A percentile compares a stretch with the other conserved stretches of the same genome.
Conservation (phyloP, 2,329 filamentous ascomycete genomes). For the Chaetomiaceae sp. region DNA sequence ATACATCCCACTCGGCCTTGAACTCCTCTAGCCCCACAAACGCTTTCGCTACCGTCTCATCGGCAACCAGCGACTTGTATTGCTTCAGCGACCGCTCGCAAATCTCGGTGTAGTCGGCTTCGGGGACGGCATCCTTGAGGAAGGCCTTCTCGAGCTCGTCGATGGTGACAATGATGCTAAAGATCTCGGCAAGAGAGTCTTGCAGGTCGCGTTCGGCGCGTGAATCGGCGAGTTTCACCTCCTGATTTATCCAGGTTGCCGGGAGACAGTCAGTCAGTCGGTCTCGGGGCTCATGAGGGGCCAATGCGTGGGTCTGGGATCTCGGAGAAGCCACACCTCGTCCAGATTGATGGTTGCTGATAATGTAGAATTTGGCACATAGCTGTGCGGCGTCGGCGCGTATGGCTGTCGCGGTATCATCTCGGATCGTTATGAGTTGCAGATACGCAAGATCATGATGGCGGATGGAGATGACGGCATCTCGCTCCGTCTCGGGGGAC, state of each 20-base stretch:
- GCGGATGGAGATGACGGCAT: constrained; percentile 1
- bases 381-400: constrained; percentile 85
- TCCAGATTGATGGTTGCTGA: constrained; percentile 91
- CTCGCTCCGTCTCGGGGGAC: too few relatives aligned
- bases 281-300: neutral
- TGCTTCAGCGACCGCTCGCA: constrained; percentile 92
- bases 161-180: constrained; percentile 93
- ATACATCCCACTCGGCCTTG: constrained; percentile 85
- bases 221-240: constrained; percentile 86
- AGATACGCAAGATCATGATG: constrained; percentile 12
- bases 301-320: constrained; percentile 9
- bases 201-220: constrained; percentile 87
- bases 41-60: constrained; percentile 82
- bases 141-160: constrained; percentile 96
- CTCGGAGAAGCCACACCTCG: constrained; percentile 52
- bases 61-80: constrained; percentile 89
- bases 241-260: constrained; percentile 58
- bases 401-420: constrained; percentile 66
- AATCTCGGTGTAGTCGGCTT: constrained; percentile 91
- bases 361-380: constrained; percentile 76
- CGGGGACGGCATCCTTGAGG: constrained; percentile 87
- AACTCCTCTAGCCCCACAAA: constrained; percentile 89
- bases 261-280: constrained; percentile 5
- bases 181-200: constrained; percentile 93
- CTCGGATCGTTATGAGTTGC: constrained; percentile 22